Evolutionary conservation across 306 rosid species (phyloP).

Genomic region (Pyrus bretschneideri): DNA sequence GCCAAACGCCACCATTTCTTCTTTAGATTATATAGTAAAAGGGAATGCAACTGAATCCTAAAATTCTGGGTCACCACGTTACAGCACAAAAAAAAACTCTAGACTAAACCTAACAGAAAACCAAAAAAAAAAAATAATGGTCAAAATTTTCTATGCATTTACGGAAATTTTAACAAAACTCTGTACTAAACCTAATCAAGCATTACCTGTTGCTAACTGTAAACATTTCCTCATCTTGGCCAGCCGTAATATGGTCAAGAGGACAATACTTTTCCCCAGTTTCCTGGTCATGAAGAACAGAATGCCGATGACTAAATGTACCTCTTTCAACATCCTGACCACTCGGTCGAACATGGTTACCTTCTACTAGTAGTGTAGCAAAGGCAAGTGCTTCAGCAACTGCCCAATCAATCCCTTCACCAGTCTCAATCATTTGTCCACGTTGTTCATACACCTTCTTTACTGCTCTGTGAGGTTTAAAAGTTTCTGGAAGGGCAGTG

Average conservation of each 20-base stretch:
- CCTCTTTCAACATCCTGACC: slow-evolving; percentile 99
- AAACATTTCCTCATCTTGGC: slow-evolving; percentile 87
- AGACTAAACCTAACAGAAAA: background rate
- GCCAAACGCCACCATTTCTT: background rate
- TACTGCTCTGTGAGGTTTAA: slow-evolving; percentile 86
- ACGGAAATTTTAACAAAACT: background rate
- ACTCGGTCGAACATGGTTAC: slow-evolving; percentile 89
- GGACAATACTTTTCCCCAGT: slow-evolving; percentile 83
- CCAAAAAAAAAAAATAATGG: background rate
- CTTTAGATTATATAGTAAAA: background rate
- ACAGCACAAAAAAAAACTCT: background rate
- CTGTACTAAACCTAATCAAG: background rate
- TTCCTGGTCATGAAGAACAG: slow-evolving; percentile 87
- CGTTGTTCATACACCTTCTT: slow-evolving; percentile 83
- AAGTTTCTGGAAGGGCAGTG: slow-evolving; percentile 64
- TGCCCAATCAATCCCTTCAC: slow-evolving; percentile 97
- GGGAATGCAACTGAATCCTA: background rate
- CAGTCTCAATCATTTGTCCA: slow-evolving; percentile 87
- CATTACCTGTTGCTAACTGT: slow-evolving; percentile 97
- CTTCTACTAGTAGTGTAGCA: slow-evolving; percentile 87
- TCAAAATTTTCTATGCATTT: background rate
- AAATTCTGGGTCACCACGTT: background rate
- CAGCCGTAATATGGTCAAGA: slow-evolving; percentile 71
- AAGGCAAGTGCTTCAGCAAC: slow-evolving; percentile 92
- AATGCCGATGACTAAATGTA: slow-evolving; percentile 95